Percentiles rank a stretch among this genome's conserved stretches.
Conservation (phyloP, 495 filamentous ascomycete genomes). For the Trichocladium uniseriatum region DNA sequence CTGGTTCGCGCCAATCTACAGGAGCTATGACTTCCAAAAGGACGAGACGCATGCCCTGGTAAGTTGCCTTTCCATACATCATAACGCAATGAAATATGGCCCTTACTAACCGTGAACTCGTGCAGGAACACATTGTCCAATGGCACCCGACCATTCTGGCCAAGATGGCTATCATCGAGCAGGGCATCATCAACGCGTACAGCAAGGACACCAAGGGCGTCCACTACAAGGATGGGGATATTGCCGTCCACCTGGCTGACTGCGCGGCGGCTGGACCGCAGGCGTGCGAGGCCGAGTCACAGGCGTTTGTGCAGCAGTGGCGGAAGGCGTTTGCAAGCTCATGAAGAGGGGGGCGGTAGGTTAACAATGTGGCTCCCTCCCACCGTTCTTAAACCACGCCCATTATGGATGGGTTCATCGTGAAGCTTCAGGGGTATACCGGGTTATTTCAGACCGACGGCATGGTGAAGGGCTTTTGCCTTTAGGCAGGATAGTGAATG, state of each 20-base stretch:
- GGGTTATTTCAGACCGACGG: no score
- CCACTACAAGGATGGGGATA: conserved; percentile 76
- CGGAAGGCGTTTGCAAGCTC: conserved; percentile 13
- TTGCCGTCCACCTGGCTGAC: conserved; percentile 63
- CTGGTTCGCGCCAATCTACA: conserved; percentile 92
- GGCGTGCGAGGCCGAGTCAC: conserved; percentile 61
- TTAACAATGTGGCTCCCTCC: no score
- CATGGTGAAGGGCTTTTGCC: no score
- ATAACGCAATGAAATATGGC: background rate
- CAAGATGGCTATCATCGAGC: conserved; percentile 75
- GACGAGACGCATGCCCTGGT: conserved; percentile 89
- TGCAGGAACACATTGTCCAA: conserved; percentile 83
- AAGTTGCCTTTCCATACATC: conserved; percentile 23
- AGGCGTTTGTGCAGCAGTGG: conserved; percentile 40
- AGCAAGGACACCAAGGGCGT: conserved; percentile 29
- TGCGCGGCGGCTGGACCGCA: conserved; percentile 50
- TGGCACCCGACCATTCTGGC: conserved; percentile 98
- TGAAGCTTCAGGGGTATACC: no score
- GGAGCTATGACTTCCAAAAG: conserved; percentile 91
- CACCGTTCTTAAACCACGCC: no score
- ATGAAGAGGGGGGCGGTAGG: no score
- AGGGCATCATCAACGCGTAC: conserved; percentile 74
- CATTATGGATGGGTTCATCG: no score
- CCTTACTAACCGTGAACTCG: conserved; percentile 9
- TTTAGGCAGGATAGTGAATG: no score